These are phyloP conservation scores for Rhynchosporium graminicola DNA, from an alignment of 2,329 filamentous ascomycete genomes.

Conservation along the genomic window DNA sequence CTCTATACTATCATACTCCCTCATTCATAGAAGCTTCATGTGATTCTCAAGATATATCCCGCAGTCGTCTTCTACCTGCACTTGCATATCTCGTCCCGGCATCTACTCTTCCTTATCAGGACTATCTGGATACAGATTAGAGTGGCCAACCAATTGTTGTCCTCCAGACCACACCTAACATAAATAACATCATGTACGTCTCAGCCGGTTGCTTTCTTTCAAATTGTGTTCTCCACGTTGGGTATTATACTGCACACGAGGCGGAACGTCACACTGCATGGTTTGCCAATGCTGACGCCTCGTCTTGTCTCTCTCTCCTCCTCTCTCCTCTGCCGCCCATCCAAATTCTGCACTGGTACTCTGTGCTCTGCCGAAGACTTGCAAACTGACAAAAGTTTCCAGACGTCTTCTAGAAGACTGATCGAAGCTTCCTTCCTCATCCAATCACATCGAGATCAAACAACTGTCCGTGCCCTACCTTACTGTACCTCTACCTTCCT, in stretches of 20 bases:
- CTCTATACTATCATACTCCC: not conserved
- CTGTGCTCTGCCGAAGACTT: constrained; percentile 10
- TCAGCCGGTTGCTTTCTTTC: not conserved
- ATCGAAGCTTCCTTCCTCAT: constrained; percentile 17
- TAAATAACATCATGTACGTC: not conserved
- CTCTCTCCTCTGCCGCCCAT: not conserved
- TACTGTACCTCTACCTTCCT: constrained; percentile 3
- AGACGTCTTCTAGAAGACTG: constrained; percentile 14
- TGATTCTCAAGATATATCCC: too few species aligned
- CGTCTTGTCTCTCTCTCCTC: not conserved
- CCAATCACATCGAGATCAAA: not conserved
- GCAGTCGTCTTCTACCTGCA: not conserved
- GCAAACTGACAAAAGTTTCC: constrained; percentile 7
- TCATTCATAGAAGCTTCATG: not conserved
- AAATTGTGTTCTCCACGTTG: not conserved
- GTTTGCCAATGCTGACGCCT: not conserved
- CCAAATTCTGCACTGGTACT: not conserved
- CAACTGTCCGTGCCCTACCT: not conserved
- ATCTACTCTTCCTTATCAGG: not conserved
- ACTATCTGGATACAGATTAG: not conserved
- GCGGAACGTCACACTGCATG: not conserved
- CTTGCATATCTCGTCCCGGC: not conserved
- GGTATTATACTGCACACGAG: not conserved
- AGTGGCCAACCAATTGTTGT: too few species aligned
- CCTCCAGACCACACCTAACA: not conserved